phyloP scores from a whole-genome alignment of 768 basidiomycete genomes.

The Flagelloscypha sp. region DNA sequence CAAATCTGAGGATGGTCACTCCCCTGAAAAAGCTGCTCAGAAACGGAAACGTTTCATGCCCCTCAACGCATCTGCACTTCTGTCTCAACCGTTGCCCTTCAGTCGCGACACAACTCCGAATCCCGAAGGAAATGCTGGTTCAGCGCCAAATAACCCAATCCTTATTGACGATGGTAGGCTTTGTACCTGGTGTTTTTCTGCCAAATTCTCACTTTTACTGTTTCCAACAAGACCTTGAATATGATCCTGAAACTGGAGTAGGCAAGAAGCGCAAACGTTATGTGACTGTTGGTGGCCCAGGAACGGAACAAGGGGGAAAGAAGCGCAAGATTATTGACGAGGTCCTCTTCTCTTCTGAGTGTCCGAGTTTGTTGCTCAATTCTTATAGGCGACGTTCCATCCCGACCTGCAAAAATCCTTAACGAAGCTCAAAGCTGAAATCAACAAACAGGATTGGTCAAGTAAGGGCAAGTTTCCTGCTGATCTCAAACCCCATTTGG shows the following conservation, averaged over 20 bases:
- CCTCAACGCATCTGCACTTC: too few species aligned
- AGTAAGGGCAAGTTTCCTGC: slow-evolving; percentile 88
- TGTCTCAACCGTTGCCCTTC: too few species aligned
- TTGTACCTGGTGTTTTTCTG: too few species aligned
- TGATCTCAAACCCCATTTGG: slow-evolving; percentile 61
- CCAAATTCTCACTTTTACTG: too few species aligned
- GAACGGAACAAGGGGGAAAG: slow-evolving; percentile 59
- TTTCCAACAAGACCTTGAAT: too few species aligned
- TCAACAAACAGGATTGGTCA: slow-evolving; percentile 63
- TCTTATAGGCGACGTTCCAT: slow-evolving; percentile 54
- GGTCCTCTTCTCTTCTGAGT: slow-evolving; percentile 11
- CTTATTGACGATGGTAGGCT: too few species aligned
- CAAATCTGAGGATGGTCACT: too few species aligned
- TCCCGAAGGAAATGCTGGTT: too few species aligned
- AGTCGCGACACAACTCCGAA: too few species aligned
- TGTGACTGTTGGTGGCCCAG: slow-evolving; percentile 30
- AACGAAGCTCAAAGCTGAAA: slow-evolving; percentile 50
- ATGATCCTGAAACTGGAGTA: not conserved
- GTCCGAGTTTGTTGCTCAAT: slow-evolving; percentile 1
- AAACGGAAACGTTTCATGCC: too few species aligned
- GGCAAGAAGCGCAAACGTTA: slow-evolving; percentile 46
- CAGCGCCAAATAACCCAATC: too few species aligned
- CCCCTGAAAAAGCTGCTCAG: too few species aligned
- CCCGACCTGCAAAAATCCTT: slow-evolving; percentile 57
- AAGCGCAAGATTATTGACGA: slow-evolving; percentile 64